Evolutionary conservation across 768 basidiomycete species (phyloP).

Genomic region (Termitomyces sp.): DNA sequence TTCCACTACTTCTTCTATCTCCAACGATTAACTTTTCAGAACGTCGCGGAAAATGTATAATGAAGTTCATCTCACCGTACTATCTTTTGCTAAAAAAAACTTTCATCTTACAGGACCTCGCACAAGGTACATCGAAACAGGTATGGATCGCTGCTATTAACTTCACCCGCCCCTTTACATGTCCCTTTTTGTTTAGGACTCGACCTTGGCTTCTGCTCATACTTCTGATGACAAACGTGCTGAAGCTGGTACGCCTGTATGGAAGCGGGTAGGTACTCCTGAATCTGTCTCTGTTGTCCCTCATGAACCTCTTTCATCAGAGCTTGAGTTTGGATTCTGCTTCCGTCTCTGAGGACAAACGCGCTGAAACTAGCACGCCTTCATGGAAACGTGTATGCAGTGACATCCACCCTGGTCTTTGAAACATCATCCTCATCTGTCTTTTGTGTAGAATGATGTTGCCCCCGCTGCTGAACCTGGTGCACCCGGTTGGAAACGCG

Average conservation of each 20-base stretch:
- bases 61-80: neutral
- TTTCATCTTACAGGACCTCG: neutral
- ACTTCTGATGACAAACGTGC: neutral
- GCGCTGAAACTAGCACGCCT: neutral
- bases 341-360: neutral
- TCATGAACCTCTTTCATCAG: neutral
- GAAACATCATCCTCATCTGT: neutral
- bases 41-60: constrained; percentile 4
- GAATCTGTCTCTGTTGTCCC: too few species aligned
- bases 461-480: neutral
- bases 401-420: neutral
- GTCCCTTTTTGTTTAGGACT: neutral
- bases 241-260: neutral
- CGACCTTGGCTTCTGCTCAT: neutral
- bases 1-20: neutral
- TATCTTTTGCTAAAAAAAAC: neutral
- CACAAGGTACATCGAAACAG: neutral
- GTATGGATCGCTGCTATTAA: neutral
- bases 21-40: neutral
- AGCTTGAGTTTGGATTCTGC: neutral
- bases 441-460: neutral
- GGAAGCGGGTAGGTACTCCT: neutral
- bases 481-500: neutral
- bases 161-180: neutral
- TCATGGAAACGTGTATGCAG: neutral